These are phyloP conservation scores for Lentithecium fluviatile DNA, from an alignment of 495 filamentous ascomycete genomes.

Conservation along the genomic window DNA sequence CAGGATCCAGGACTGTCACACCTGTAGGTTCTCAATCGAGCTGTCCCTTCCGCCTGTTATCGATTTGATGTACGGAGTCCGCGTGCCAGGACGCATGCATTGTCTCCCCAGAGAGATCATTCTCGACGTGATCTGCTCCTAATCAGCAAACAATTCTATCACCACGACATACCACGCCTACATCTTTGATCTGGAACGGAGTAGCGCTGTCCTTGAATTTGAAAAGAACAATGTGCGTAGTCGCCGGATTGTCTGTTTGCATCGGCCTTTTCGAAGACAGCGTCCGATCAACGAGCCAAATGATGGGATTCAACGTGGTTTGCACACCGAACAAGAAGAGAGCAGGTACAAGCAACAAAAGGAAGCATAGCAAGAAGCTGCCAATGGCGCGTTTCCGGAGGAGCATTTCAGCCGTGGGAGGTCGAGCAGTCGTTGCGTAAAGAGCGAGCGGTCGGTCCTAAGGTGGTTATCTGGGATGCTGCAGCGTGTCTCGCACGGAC, in stretches of 20 bases:
- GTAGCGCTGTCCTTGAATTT: constrained; percentile 23
- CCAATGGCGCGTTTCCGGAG: neutral
- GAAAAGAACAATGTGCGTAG: constrained; percentile 23
- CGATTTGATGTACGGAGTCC: constrained; percentile 41
- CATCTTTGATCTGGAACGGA: constrained; percentile 19
- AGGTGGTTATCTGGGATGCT: too few relatives aligned
- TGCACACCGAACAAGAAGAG: neutral
- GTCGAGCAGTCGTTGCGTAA: too few relatives aligned
- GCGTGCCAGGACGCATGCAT: constrained; percentile 28
- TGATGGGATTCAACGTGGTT: constrained; percentile 2
- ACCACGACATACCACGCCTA: neutral
- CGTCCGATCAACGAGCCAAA: neutral
- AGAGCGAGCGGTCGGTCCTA: too few relatives aligned
- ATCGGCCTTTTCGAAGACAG: neutral
- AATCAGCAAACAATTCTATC: neutral
- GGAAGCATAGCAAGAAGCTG: neutral
- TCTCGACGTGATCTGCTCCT: constrained; percentile 17
- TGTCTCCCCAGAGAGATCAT: constrained; percentile 39
- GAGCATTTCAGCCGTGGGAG: neutral
- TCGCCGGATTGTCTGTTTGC: neutral
- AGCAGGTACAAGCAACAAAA: neutral
- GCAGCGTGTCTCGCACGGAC: too few relatives aligned
- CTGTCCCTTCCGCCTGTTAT: constrained; percentile 28
- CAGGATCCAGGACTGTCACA: constrained; percentile 13
- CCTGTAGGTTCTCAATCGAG: constrained; percentile 26